Evolutionary conservation across 305 asterid species (phyloP), one percentile per base, ranked within the genome.

Genomic region (Solanum hybrid): DNA sequence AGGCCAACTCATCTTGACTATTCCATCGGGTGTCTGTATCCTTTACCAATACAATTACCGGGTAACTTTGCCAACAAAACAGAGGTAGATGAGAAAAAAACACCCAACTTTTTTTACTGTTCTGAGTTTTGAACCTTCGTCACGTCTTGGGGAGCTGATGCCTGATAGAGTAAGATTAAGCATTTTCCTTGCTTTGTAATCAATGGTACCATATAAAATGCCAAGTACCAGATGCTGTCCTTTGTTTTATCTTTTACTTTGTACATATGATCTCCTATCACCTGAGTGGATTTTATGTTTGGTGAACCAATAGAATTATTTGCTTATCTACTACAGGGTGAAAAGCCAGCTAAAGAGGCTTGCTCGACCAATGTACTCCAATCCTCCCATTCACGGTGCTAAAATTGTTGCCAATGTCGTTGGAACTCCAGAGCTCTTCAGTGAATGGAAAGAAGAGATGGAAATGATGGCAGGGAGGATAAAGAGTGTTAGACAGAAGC

Each of bases 351-450:
- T 96, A 92, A 97, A 96, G 92, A 94, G 98, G 94, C 91, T 96
- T 88, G 99, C 99, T 37, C 93, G 99, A 51, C 99, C 99, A 89
- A 97, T 97, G 99, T 96, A 97, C 95, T 97, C 99, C 39, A 97
- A 97, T 91, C 99, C 99, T 90, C 98, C 99, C 18, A 83, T 97
- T 86, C 99, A 97, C 46, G 99, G 99, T 91, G 99, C 99, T 64
- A 94, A 92, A 91, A 94, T 97, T 89, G 99, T 97, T 87, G 98
- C 99, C 87, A 95, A 96, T 88, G 94, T 97, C 82, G 99, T 97
- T 46, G 99, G 99, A 69, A 94, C 87, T 90, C 91, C 97, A 8
- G 98, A 94, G 87, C 95, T 97, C 75, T 97, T 97, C 92, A 90
- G 92, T 73, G 98, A 97, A 85, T 97, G 99, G 99, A 97, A 97